Evolutionary conservation across 257 asterid genomes (phyloP).

Genomic region (Gardenia jasminoides): DNA sequence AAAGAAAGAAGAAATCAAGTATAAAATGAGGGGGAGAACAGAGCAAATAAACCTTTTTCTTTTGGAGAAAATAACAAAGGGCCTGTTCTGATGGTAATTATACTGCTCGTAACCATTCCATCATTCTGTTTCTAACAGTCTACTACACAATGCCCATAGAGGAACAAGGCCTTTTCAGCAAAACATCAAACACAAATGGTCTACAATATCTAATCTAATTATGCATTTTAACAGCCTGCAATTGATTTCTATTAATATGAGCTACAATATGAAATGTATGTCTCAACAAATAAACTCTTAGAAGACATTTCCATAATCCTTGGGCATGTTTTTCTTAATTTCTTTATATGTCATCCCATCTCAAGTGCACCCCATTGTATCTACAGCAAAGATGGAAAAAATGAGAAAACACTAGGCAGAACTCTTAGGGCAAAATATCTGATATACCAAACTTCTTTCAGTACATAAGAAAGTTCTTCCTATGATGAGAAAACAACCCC

Average conservation of each 20-base stretch:
- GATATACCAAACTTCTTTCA: background rate
- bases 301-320: constrained; percentile 74
- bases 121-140: background rate
- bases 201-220: background rate
- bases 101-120: too few relatives aligned
- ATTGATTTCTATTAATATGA: background rate
- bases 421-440: background rate
- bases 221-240: background rate
- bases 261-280: background rate
- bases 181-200: background rate
- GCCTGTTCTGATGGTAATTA: too few relatives aligned
- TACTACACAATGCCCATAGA: background rate
- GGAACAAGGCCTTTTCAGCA: background rate
- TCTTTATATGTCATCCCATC: constrained; percentile 99
- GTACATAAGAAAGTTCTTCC: background rate
- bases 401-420: background rate
- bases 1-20: too few relatives aligned
- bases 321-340: constrained; percentile 96
- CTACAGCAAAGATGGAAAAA: constrained; percentile 35
- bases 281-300: background rate
- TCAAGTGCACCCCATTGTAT: constrained; percentile 99
- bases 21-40: too few relatives aligned
- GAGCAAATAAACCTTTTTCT: too few relatives aligned
- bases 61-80: too few relatives aligned
- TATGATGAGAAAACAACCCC: background rate